Percentiles rank a stretch among this genome's conserved stretches.
These are phyloP conservation scores for Eimeria acervulina DNA, from an alignment of 169 alveolate genomes.

Conservation along the genomic window DNA sequence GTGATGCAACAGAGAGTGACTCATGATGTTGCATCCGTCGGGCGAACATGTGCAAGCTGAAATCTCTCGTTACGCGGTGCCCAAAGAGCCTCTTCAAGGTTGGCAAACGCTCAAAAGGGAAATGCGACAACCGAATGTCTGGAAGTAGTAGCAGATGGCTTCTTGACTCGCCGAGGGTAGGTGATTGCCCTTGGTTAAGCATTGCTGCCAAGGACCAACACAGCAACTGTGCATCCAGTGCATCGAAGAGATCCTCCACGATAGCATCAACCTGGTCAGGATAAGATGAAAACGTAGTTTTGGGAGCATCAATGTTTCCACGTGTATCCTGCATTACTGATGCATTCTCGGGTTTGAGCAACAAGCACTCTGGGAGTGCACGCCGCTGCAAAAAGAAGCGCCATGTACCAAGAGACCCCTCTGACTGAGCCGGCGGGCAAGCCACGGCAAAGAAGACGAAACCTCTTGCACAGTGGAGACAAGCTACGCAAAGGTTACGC, in stretches of 20 bases:
- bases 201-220: constrained; percentile 43
- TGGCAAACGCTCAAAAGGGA: constrained; percentile 67
- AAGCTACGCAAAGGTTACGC: constrained; percentile 23
- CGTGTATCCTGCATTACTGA: not conserved
- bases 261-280: constrained; percentile 36
- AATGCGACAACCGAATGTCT: constrained; percentile 64
- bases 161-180: constrained; percentile 4
- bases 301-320: not conserved
- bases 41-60: constrained; percentile 77
- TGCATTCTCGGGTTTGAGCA: not conserved
- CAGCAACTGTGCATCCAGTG: constrained; percentile 56
- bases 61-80: constrained; percentile 55
- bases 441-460: constrained; percentile 59
- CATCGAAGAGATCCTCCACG: constrained; percentile 30
- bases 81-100: constrained; percentile 48
- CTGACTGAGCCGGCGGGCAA: constrained; percentile 10
- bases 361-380: constrained; percentile 76
- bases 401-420: constrained; percentile 46
- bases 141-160: constrained; percentile 66
- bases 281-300: not conserved
- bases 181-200: constrained; percentile 47
- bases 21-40: constrained; percentile 70
- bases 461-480: constrained; percentile 55
- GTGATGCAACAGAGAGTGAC: not conserved
- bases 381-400: constrained; percentile 74